A percentile compares a stretch with the other conserved stretches of the same genome.
Conservation (phyloP, 805 yeast species). For the Candida maris region DNA sequence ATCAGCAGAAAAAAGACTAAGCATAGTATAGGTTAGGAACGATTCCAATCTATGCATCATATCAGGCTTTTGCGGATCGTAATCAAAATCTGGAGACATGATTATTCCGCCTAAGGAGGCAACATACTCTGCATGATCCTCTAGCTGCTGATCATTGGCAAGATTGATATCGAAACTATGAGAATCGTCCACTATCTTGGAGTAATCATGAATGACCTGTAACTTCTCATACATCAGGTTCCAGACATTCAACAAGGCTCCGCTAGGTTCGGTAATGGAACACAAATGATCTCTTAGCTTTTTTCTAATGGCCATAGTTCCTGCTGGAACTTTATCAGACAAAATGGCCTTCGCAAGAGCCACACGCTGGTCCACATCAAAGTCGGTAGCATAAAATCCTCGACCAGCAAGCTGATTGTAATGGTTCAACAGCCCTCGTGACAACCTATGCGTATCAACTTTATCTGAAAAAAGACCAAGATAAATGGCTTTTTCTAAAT, state of each 20-base stretch:
- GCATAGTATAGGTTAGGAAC: slow-evolving; percentile 24
- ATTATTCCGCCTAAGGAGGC: slow-evolving; percentile 70
- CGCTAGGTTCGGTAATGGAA: slow-evolving; percentile 32
- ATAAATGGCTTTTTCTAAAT: slow-evolving; percentile 49
- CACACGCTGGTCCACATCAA: slow-evolving; percentile 30
- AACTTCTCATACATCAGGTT: slow-evolving; percentile 39
- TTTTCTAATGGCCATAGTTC: slow-evolving; percentile 71
- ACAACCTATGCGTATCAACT: slow-evolving; percentile 44
- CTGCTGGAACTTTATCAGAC: slow-evolving; percentile 60
- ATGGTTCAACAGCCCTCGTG: slow-evolving; percentile 38
- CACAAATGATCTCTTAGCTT: slow-evolving; percentile 46
- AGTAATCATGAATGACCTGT: slow-evolving; percentile 6
- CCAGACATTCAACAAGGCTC: slow-evolving; percentile 41
- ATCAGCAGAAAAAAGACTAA: slow-evolving; percentile 24
- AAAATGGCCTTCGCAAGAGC: slow-evolving; percentile 42
- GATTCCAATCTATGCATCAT: slow-evolving; percentile 25
- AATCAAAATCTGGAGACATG: slow-evolving; percentile 30
- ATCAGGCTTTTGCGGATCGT: slow-evolving; percentile 26
- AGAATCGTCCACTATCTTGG: slow-evolving; percentile 8
- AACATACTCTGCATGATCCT: slow-evolving; percentile 66
- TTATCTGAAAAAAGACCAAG: slow-evolving; percentile 50
- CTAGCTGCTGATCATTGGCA: slow-evolving; percentile 13
- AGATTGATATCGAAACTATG: slow-evolving; percentile 2
- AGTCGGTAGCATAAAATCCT: slow-evolving; percentile 18
- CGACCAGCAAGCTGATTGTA: slow-evolving; percentile 22